Evolutionary conservation across 768 basidiomycete genomes (phyloP), one percentile per base, ranked within the genome.

Genomic region (Agaricus sinodeliciosus): DNA sequence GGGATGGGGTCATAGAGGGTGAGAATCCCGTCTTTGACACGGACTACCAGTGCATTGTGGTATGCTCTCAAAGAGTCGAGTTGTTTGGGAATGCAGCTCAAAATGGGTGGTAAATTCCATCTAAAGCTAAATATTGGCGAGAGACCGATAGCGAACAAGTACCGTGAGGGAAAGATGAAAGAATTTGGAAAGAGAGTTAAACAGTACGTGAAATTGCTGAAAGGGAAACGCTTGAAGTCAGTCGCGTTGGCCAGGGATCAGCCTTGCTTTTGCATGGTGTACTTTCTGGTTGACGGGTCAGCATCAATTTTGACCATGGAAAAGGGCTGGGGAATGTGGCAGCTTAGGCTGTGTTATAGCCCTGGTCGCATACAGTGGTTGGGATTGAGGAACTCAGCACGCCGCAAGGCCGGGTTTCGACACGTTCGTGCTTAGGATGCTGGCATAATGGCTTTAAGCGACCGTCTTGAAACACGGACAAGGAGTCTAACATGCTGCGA

Each of bases 31-130:
- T 74, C 68, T 67, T 60, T 62, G 63, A 62, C 61, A 80, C 66
- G 72, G 80, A 79, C 75, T 69, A 71, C 75, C 75, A 72, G 71
- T 73, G 77, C 69, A 75, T 70, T 82, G 78, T 82, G 81, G 80
- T 80, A 74, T 72, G 72, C 80, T 79, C 77, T 85, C 81, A 67
- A 83, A 74, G 82, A 85, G 84, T 85, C 81, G 82, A 79, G 83
- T 85, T 84, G 82, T 82, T 85, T 85, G 81, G 81, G 81, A 85
- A 82, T 85, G 82, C 84, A 84, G 84, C 83, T 80, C 83, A 76
- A 84, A 83, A 77, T 70, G 82, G 82, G 81, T 81, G 84, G 82
- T 84, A 81, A 83, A 83, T 77, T 83, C 82, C 82, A 81, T 85
- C 83, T 84, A 85, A 84, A 80, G 82, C 82, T 84, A 84, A 83